Evolutionary conservation across 129 eudicot genomes (phyloP), one percentile per base, ranked within the genome.

Genomic region (Saposhnikovia divaricata): DNA sequence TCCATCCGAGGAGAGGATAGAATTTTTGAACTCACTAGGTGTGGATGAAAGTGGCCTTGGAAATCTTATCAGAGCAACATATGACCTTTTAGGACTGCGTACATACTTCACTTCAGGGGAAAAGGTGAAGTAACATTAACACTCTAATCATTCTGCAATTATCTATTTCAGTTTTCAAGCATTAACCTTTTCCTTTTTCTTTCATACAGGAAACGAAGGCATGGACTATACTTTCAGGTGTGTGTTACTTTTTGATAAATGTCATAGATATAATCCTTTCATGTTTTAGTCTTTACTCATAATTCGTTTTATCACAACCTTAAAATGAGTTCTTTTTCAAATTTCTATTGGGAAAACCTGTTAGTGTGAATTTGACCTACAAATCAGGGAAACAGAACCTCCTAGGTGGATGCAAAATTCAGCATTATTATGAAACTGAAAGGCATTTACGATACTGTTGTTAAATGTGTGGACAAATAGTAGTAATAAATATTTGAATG

Each of bases 91-190:
- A 44, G 99, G 99, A 63, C 81, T 95, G 83, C 94, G 95, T 53
- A 95, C 97, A 82, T 95, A 95, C 85, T 95, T 95, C 84, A 95
- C 97, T 12, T 89, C 99, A 23, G 99, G 97, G 74, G 97, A 95
- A 80, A 92, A 90, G 99, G 99, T 95, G 63, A 44, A 71, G 53
- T 47, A 47, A 79, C 37, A 12, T 13, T 4, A n/a, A 73, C 38
- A 73, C 59, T 9, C 6, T 37, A 42, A 34, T 28, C 11, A 28
- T 69, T 74, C 27, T n/a, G 40, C 34, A 21, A 44, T n/a, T 9
- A 12, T 74, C 38, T 47, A 45, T 81, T 61, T 57, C 74, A 68
- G 9, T 40, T 5, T 3, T 40, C 37, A 34, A 34, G 16, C 53
- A 31, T 63, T 81, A 68, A 61, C 34, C 71, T 21, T 75, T 61